Conservation (phyloP, 2,329 filamentous ascomycete genomes). For the Pseudogymnoascus sp. region DNA sequence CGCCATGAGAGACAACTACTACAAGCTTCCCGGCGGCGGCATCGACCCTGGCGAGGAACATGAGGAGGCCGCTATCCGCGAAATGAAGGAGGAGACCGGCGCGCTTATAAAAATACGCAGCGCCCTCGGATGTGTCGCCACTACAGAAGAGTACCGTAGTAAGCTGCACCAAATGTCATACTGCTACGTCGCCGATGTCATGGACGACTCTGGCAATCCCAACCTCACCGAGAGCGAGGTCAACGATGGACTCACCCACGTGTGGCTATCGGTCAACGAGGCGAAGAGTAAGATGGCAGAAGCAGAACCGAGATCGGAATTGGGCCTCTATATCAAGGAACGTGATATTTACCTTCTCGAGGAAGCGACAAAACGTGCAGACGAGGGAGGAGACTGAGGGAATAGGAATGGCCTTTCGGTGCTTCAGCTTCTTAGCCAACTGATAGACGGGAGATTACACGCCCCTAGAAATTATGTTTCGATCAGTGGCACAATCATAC, state of each 20-base stretch:
- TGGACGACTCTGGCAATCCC: not conserved
- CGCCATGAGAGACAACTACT: not conserved
- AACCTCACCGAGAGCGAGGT: not conserved
- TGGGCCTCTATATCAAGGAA: slow-evolving; percentile 3
- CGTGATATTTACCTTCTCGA: slow-evolving; percentile 3
- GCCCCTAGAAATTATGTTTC: not conserved
- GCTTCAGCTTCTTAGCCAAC: not conserved
- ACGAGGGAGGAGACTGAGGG: not conserved
- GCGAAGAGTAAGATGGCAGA: not conserved
- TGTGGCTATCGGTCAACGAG: not conserved
- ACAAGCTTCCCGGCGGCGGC: slow-evolving; percentile 3
- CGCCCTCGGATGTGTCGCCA: not conserved
- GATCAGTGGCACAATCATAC: not conserved
- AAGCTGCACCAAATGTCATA: not conserved
- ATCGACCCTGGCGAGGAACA: not conserved
- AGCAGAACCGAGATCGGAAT: not conserved
- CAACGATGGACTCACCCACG: not conserved
- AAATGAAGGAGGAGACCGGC: slow-evolving; percentile 1
- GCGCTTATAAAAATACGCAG: not conserved
- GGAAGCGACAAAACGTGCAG: not conserved
- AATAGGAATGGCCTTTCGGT: not conserved
- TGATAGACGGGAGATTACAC: not conserved
- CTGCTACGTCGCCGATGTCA: not conserved
- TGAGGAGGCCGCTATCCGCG: not conserved
- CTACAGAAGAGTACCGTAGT: not conserved